Percentiles rank a stretch among this genome's conserved stretches.
These are phyloP conservation scores for Botrytis cinerea DNA, from an alignment of 2,329 filamentous ascomycete genomes.

Conservation along the genomic window DNA sequence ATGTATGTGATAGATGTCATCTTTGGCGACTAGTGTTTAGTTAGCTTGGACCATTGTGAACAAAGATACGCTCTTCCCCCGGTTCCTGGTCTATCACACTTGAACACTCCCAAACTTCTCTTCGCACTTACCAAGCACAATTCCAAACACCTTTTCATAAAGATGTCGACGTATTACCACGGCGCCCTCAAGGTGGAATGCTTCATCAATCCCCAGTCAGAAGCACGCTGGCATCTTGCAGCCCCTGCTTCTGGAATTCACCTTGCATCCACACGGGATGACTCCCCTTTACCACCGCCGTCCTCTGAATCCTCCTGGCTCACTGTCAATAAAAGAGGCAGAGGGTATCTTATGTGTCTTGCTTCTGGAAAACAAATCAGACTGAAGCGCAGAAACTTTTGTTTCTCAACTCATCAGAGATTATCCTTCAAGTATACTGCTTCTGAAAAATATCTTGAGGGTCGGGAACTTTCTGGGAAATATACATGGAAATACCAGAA, in stretches of 20 bases:
- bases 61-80: not conserved
- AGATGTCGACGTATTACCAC: not conserved
- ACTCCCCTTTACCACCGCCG: not conserved
- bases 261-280: not conserved
- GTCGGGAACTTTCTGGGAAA: not conserved
- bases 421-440: slow-evolving; percentile 6
- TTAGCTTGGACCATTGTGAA: not conserved
- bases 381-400: not conserved
- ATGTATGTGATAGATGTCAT: not conserved
- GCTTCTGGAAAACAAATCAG: not conserved
- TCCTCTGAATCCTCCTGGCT: not conserved
- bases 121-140: not conserved
- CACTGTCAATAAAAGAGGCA: not conserved
- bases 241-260: not conserved
- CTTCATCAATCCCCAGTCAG: not conserved
- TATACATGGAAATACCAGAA: slow-evolving; percentile 3
- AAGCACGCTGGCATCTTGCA: not conserved
- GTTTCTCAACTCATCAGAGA: not conserved
- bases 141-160: not conserved
- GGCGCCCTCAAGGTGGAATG: not conserved
- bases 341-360: not conserved
- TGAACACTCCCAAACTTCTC: not conserved
- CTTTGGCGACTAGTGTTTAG: not conserved
- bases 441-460: not conserved
- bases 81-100: not conserved